Evolutionary conservation across 2,329 filamentous ascomycete species (phyloP), one percentile per base, ranked within the genome.

Genomic region (Aspergillus sp.): DNA sequence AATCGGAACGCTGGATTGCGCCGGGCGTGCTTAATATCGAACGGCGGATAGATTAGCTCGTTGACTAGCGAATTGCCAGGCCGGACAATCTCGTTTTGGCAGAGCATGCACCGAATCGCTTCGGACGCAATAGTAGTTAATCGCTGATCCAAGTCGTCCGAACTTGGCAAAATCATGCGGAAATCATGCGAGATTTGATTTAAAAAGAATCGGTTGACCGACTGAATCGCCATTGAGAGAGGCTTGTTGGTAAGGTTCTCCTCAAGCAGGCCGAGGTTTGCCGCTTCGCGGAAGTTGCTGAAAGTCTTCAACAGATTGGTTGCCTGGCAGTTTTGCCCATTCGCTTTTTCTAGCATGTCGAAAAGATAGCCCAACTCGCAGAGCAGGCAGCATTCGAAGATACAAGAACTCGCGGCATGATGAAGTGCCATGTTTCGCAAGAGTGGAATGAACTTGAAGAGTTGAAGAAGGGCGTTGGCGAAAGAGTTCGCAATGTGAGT

Each of bases 401-500:
- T 68, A 53, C 91, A 98, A 10, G 81, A 75, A 6, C 83, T 85
- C 1, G 91, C 86, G 1, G 88, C 82, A 56, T 98, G 91, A 37
- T 88, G 80, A 1, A 98, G 70, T 7, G 91, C 83, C 32, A 93
- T 63, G 51, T 98, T 98, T 29, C 89, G 79, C 32, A 95, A 69
- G 13, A 93, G 61, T 1, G 89, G 88, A 1, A 86, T 93, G 52
- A 93, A 96, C 43, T 88, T 82, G 60, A 94, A 78, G 2, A 98
- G 72, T 56, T 98, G 91, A 20, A 98, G 68, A 4, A 98, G 72
- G 0, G 91, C 75, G 48, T 98, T 98, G 34, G 88, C 85, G 52
- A 96, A 98, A 2, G 89, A 95, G 55, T 98, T 96, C 26, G 86
- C 76, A 39, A 98, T 95, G 55, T 98, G 89, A 28, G 85, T 98